A percentile compares a stretch with the other conserved stretches of the same genome.
These are phyloP conservation scores for Talaromyces islandicus DNA, from an alignment of 2,329 filamentous ascomycete genomes.

Conservation along the genomic window DNA sequence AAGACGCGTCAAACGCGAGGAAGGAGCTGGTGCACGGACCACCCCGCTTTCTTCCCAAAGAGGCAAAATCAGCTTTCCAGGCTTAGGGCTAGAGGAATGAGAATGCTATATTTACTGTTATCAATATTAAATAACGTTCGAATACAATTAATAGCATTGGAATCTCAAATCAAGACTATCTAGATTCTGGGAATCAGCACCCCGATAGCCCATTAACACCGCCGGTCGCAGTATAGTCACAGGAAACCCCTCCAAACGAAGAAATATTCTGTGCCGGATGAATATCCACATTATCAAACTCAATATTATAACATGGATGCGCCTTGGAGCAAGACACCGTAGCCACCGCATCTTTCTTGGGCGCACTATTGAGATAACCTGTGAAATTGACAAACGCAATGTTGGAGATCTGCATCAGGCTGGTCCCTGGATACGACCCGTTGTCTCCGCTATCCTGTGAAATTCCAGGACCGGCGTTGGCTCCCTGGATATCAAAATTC, in stretches of 20 bases:
- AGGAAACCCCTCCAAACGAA: slow-evolving; percentile 26
- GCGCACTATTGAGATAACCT: slow-evolving; percentile 36
- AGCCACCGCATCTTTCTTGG: slow-evolving; percentile 26
- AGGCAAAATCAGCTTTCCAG: neutral
- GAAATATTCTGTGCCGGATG: slow-evolving; percentile 26
- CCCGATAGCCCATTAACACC: slow-evolving; percentile 32
- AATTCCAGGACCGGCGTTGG: slow-evolving; percentile 40
- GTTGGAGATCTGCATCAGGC: slow-evolving; percentile 46
- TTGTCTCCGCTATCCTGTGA: slow-evolving; percentile 47
- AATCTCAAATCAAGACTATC: neutral
- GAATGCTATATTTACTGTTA: no score
- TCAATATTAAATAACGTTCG: no score
- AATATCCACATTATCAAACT: slow-evolving; percentile 38
- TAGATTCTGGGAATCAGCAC: neutral
- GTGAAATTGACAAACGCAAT: slow-evolving; percentile 49
- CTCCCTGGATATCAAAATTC: slow-evolving; percentile 47
- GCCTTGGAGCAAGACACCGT: slow-evolving; percentile 43
- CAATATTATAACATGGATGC: slow-evolving; percentile 49
- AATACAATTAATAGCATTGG: no score
- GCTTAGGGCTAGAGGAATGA: neutral
- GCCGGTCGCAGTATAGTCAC: slow-evolving; percentile 30
- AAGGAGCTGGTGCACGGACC: neutral
- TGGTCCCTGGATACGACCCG: slow-evolving; percentile 43
- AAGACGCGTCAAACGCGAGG: neutral
- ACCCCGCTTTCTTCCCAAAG: neutral